Evolutionary conservation across 73 alveolate species (phyloP).

Genomic region (Paramecium octaurelia): DNA sequence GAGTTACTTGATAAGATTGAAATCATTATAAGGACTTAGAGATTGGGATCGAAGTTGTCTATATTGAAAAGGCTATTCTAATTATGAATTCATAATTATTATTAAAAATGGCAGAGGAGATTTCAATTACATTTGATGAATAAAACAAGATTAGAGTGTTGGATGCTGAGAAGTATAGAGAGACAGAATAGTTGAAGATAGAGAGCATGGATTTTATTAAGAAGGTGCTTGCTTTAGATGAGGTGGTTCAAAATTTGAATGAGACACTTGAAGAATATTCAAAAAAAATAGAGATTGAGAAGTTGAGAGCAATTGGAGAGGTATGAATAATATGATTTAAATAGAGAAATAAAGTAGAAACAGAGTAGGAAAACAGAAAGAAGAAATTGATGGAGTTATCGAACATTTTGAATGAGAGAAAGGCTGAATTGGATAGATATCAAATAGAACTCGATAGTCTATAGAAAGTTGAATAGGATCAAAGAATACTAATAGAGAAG

Average conservation of each 20-base stretch:
- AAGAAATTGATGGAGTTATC: conserved; percentile 83
- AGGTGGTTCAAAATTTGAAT: conserved; percentile 71
- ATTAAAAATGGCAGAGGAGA: conserved; percentile 54
- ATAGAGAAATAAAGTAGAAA: conserved; percentile 81
- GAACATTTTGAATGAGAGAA: conserved; percentile 84
- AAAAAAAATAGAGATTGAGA: conserved; percentile 82
- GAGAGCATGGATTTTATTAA: conserved; percentile 62
- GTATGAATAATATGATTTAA: neutral
- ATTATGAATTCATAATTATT: neutral
- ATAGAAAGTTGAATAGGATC: conserved; percentile 82
- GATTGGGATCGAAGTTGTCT: neutral
- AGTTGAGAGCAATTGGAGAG: conserved; percentile 75
- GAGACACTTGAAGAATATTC: conserved; percentile 86
- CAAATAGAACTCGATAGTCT: conserved; percentile 60
- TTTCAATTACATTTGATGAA: conserved; percentile 68
- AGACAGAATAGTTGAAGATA: conserved; percentile 65
- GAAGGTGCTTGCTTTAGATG: conserved; percentile 11
- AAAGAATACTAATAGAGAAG: conserved; percentile 81
- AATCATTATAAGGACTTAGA: neutral
- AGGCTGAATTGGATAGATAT: conserved; percentile 84
- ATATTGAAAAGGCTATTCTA: neutral
- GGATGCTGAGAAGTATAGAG: conserved; percentile 82
- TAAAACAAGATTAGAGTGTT: conserved; percentile 84
- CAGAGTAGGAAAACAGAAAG: conserved; percentile 84
- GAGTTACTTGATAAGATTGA: neutral